Percentiles rank a stretch among this genome's conserved stretches.
Evolutionary conservation across 176 grass and related monocot genomes (phyloP).

Genomic region (Dendrocalamus sinicus): DNA sequence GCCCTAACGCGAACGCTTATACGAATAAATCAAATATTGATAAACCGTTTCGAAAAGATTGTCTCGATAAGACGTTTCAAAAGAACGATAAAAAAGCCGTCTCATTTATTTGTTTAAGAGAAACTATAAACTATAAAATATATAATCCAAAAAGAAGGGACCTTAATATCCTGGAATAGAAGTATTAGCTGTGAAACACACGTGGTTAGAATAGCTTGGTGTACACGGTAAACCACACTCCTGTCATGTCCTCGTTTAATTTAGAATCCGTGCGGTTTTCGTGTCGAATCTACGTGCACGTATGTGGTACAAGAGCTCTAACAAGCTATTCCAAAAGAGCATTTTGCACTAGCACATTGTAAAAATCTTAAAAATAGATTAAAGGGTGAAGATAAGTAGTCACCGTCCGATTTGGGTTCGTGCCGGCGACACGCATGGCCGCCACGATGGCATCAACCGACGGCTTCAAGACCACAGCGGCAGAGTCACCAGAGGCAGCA

Average conservation of each 20-base stretch:
- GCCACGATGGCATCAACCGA: slow-evolving; percentile 64
- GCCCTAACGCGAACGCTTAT: no score
- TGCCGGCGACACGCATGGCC: slow-evolving; percentile 58
- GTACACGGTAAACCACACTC: not conserved
- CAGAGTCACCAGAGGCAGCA: not conserved
- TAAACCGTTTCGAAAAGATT: no score
- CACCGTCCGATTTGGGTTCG: slow-evolving; percentile 70
- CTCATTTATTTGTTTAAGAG: no score
- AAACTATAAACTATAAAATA: no score
- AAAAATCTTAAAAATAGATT: not conserved
- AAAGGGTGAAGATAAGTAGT: not conserved
- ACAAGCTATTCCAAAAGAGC: not conserved
- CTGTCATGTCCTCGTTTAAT: not conserved
- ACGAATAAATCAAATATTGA: no score
- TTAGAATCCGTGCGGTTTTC: no score
- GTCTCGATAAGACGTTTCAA: no score
- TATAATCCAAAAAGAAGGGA: no score
- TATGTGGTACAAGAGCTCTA: not conserved
- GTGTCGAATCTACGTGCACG: no score
- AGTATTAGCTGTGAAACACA: not conserved
- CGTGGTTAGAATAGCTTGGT: not conserved
- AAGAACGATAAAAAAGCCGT: no score
- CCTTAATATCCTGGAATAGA: no score
- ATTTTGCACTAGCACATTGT: not conserved
- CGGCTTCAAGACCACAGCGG: slow-evolving; percentile 68